Conservation (phyloP, 305 asterid genomes). For the Striga hermonthica region DNA sequence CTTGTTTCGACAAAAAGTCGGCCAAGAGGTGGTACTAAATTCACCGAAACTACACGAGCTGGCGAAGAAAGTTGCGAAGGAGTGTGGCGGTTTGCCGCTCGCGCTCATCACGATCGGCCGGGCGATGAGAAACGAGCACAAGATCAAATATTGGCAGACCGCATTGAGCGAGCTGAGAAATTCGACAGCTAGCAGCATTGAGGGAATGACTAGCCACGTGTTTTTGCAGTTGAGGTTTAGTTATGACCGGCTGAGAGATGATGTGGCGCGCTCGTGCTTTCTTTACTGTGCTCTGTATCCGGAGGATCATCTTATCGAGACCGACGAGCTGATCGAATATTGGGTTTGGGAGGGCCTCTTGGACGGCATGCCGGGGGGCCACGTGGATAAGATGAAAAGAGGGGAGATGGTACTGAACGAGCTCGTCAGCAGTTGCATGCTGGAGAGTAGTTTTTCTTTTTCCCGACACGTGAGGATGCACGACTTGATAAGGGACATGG, state of each 20-base stretch:
- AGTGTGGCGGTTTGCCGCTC: slow-evolving; percentile 43
- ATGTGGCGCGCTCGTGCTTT: slow-evolving; percentile 34
- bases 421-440: slow-evolving; percentile 31
- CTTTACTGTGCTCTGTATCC: slow-evolving; percentile 40
- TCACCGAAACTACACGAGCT: slow-evolving; percentile 27
- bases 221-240: slow-evolving; percentile 37
- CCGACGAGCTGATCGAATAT: slow-evolving; percentile 33
- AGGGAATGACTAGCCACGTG: slow-evolving; percentile 33
- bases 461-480: slow-evolving; percentile 38
- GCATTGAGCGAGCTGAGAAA: slow-evolving; percentile 32
- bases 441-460: slow-evolving; percentile 17
- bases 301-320: slow-evolving; percentile 36
- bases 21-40: slow-evolving; percentile 20
- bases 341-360: slow-evolving; percentile 38
- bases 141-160: slow-evolving; percentile 27
- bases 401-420: slow-evolving; percentile 34
- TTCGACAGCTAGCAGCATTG: slow-evolving; percentile 29
- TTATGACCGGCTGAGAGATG: slow-evolving; percentile 33
- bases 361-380: slow-evolving; percentile 22
- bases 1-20: slow-evolving; percentile 37
- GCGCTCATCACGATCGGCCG: slow-evolving; percentile 38
- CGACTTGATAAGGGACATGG: slow-evolving; percentile 42
- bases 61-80: slow-evolving; percentile 33
- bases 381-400: slow-evolving; percentile 26
- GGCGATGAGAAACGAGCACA: slow-evolving; percentile 35